A percentile compares a stretch with the other conserved stretches of the same genome.
Evolutionary conservation across 306 rosid genomes (phyloP).

Genomic region (Trichosanthes cucumerina): DNA sequence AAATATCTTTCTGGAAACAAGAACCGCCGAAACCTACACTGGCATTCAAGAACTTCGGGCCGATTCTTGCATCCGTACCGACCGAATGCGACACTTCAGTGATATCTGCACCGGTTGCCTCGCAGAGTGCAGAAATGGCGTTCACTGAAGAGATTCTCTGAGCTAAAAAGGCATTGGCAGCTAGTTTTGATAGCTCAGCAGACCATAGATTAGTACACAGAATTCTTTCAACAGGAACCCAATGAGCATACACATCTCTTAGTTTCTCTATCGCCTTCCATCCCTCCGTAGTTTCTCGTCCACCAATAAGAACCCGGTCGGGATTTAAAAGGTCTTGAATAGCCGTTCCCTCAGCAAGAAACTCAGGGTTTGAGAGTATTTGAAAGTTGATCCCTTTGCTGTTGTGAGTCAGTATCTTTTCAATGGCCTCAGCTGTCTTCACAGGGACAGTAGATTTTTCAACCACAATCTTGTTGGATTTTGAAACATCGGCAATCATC

Average conservation of each 20-base stretch:
- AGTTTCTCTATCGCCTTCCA: constrained; percentile 53
- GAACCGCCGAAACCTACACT: constrained; percentile 95
- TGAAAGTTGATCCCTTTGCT: constrained; percentile 81
- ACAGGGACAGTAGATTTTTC: constrained; percentile 92
- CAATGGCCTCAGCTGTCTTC: constrained; percentile 92
- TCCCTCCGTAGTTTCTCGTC: constrained; percentile 92
- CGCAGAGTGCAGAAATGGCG: constrained; percentile 87
- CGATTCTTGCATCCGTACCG: constrained; percentile 79
- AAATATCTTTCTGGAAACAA: constrained; percentile 86
- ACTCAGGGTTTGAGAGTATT: constrained; percentile 84
- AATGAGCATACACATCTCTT: constrained; percentile 70
- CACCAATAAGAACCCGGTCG: constrained; percentile 80
- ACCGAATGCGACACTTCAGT: constrained; percentile 67
- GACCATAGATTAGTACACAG: constrained; percentile 89
- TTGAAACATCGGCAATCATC: constrained; percentile 87
- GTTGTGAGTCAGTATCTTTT: constrained; percentile 76
- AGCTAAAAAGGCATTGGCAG: constrained; percentile 89
- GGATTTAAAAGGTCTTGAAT: constrained; percentile 55
- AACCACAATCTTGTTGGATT: constrained; percentile 77
- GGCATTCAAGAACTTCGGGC: constrained; percentile 78
- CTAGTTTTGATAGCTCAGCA: constrained; percentile 92
- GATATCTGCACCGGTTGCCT: constrained; percentile 92
- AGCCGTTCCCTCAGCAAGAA: constrained; percentile 94
- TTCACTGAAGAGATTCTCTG: constrained; percentile 92
- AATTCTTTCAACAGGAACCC: constrained; percentile 65